These are phyloP conservation scores for Spathaspora gorwiae DNA, from an alignment of 805 yeast species.

Conservation along the genomic window DNA sequence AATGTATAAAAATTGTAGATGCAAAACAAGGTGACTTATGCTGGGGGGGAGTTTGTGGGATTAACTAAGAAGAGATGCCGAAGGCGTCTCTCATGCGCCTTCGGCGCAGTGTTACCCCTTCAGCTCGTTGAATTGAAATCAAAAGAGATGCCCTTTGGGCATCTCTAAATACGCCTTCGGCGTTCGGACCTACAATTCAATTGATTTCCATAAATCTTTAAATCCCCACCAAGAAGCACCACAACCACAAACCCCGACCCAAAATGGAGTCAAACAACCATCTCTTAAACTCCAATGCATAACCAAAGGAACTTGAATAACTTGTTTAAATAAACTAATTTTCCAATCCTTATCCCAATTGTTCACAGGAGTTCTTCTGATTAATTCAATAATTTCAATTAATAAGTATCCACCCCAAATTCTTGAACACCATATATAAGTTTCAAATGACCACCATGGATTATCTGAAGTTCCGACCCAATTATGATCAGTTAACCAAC, in stretches of 20 bases:
- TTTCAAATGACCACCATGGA: conserved; percentile 37
- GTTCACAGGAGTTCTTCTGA: conserved; percentile 36
- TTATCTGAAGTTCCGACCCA: conserved; percentile 41
- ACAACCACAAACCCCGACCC: conserved; percentile 45
- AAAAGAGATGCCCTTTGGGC: too few species aligned
- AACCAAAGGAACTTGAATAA: conserved; percentile 38
- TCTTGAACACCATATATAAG: conserved; percentile 42
- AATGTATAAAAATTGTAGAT: too few species aligned
- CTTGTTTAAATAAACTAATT: conserved; percentile 32
- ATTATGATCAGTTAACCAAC: conserved; percentile 44
- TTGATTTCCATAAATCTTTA: conserved; percentile 30
- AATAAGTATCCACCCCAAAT: conserved; percentile 41
- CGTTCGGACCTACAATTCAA: conserved; percentile 18
- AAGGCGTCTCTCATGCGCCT: too few species aligned
- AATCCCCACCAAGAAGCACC: conserved; percentile 44
- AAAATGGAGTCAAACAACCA: conserved; percentile 42
- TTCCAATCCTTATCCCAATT: conserved; percentile 35
- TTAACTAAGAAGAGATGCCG: too few species aligned
- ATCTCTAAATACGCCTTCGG: too few species aligned
- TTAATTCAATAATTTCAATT: conserved; percentile 35
- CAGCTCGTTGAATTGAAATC: too few species aligned
- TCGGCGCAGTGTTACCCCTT: too few species aligned
- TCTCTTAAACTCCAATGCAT: conserved; percentile 42
- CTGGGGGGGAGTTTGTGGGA: too few species aligned
- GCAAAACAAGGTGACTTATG: too few species aligned